Percentiles rank a stretch among this genome's conserved stretches.
These are phyloP conservation scores for Tilletia horrida DNA, from an alignment of 1,284 basidiomycete genomes.

Conservation along the genomic window DNA sequence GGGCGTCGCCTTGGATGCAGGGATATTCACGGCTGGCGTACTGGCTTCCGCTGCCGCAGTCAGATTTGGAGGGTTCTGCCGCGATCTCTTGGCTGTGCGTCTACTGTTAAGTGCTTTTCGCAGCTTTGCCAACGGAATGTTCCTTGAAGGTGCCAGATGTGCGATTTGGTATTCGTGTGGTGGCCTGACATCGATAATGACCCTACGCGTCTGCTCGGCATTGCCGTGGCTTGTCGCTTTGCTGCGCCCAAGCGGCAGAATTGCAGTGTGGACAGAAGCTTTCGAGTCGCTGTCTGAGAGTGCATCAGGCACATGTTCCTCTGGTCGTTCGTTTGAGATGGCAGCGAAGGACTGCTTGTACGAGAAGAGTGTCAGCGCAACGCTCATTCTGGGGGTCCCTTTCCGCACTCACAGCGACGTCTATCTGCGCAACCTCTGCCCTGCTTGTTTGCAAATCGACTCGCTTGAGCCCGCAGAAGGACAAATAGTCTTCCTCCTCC, in stretches of 20 bases:
- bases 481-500: constrained; percentile 41
- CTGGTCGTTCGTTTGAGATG: neutral
- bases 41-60: too few species aligned
- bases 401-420: constrained; percentile 57
- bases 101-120: constrained; percentile 62
- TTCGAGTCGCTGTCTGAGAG: neutral
- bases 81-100: constrained; percentile 79
- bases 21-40: neutral
- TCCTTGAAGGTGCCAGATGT: constrained; percentile 62
- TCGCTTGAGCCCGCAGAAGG: constrained; percentile 43
- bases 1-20: neutral
- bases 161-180: constrained; percentile 82
- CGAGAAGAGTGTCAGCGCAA: too few species aligned
- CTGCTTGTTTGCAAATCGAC: constrained; percentile 66
- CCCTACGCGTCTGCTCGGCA: neutral
- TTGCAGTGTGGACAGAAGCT: neutral
- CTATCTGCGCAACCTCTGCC: constrained; percentile 57
- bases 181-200: constrained; percentile 78
- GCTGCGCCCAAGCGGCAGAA: neutral
- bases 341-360: neutral
- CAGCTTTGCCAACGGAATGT: constrained; percentile 63
- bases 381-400: too few species aligned
- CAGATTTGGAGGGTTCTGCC: too few species aligned
- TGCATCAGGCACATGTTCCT: too few species aligned
- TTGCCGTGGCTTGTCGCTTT: neutral